phyloP scores from a whole-genome alignment of 2,329 filamentous ascomycete species.

The Aspergillus tamarii region DNA sequence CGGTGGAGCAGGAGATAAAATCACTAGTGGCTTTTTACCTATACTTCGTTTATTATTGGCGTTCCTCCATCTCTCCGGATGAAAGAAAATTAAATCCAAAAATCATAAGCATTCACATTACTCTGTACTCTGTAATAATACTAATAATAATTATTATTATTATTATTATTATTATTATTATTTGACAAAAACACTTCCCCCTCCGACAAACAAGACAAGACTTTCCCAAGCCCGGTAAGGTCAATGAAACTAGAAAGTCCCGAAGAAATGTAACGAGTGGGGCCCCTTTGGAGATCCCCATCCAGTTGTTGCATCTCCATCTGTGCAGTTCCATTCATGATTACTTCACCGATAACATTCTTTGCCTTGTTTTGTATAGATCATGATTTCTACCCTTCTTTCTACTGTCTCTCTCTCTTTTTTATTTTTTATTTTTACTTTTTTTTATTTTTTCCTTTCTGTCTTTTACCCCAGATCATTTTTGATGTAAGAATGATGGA shows the following conservation, averaged over 20 bases:
- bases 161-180: neutral
- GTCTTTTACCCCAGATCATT: too few relatives aligned
- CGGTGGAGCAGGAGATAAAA: conserved; percentile 14
- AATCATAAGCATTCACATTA: too few relatives aligned
- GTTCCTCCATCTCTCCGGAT: neutral
- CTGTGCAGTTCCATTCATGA: neutral
- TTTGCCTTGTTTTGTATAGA: too few relatives aligned
- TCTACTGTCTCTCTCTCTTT: too few relatives aligned
- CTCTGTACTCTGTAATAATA: too few relatives aligned
- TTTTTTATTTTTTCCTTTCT: too few relatives aligned
- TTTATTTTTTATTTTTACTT: too few relatives aligned
- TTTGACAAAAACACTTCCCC: neutral
- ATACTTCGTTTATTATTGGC: conserved; percentile 1
- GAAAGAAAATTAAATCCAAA: neutral
- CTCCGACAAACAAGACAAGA: neutral
- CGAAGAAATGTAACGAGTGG: conserved; percentile 24
- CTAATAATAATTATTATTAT: too few relatives aligned
- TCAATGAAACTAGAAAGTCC: conserved; percentile 24
- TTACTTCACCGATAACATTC: neutral
- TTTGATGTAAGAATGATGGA: too few relatives aligned
- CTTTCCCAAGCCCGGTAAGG: conserved; percentile 1
- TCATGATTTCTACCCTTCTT: too few relatives aligned
- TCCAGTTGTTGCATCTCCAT: neutral
- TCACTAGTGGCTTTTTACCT: conserved; percentile 5
- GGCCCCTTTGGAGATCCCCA: conserved; percentile 12